Evolutionary conservation across 2,329 filamentous ascomycete genomes (phyloP).

Genomic region (Nothomitra cinnamomea): DNA sequence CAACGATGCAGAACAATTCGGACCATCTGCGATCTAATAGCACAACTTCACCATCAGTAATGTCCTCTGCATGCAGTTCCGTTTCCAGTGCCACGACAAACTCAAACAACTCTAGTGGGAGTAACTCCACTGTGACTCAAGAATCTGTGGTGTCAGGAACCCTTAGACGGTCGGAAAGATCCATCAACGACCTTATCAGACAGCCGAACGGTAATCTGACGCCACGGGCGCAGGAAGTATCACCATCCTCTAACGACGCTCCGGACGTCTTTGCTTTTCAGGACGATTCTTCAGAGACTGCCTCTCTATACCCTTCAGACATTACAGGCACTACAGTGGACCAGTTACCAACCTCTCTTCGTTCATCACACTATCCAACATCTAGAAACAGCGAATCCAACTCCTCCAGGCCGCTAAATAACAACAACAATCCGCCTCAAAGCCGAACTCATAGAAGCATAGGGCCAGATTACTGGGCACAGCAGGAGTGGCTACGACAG

Average conservation of each 20-base stretch:
- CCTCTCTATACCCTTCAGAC: background rate
- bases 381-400: background rate
- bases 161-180: background rate
- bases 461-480: background rate
- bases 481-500: background rate
- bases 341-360: background rate
- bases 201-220: background rate
- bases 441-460: background rate
- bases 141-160: background rate
- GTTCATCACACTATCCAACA: background rate
- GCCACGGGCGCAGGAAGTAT: background rate
- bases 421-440: background rate
- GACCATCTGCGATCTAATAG: background rate
- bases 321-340: background rate
- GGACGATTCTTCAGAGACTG: background rate
- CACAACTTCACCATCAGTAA: background rate
- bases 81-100: background rate
- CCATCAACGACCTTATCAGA: background rate
- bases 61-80: background rate
- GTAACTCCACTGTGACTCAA: background rate
- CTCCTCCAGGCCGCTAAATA: background rate
- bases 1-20: background rate
- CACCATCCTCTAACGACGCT: background rate
- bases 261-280: background rate
- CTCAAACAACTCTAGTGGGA: background rate